A percentile compares a stretch with the other conserved stretches of the same genome.
phyloP scores from a whole-genome alignment of 2,329 filamentous ascomycete genomes.

The Emericellopsis atlantica region DNA sequence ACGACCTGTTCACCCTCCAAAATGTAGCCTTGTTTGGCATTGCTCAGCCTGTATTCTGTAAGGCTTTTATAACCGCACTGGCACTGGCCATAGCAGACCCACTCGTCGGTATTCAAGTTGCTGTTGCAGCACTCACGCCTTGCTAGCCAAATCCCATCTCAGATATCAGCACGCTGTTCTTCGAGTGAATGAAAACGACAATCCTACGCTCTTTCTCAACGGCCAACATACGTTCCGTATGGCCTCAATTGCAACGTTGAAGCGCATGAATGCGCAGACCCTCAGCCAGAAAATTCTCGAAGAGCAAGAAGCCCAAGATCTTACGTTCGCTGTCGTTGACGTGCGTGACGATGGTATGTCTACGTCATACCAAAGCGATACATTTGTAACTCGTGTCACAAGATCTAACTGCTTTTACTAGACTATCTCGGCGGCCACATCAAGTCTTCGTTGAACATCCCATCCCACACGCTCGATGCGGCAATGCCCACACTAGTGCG shows the following conservation, averaged over 20 bases:
- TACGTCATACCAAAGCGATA: neutral
- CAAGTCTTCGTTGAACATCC: constrained; percentile 60
- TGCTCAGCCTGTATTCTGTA: too few species aligned
- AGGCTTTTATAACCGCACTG: too few species aligned
- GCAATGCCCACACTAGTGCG: constrained; percentile 74
- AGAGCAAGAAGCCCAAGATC: constrained; percentile 24
- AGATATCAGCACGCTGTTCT: too few species aligned
- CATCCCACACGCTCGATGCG: constrained; percentile 59
- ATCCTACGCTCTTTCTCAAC: too few species aligned
- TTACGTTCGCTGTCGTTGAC: constrained; percentile 64
- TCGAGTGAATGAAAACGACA: too few species aligned
- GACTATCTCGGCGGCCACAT: constrained; percentile 92
- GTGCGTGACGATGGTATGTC: constrained; percentile 66
- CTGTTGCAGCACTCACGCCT: too few species aligned
- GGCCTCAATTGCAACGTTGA: constrained; percentile 48
- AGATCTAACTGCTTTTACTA: constrained; percentile 15
- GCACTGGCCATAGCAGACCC: too few species aligned
- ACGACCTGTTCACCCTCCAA: too few species aligned
- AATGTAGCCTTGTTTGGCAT: too few species aligned
- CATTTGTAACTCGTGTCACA: neutral
- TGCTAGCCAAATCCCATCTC: too few species aligned
- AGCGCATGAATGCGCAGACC: constrained; percentile 54
- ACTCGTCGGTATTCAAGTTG: too few species aligned
- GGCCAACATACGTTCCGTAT: constrained; percentile 15
- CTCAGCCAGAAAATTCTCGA: constrained; percentile 54